Conservation (phyloP, 2,329 filamentous ascomycete genomes). For the Trichothecium roseum region DNA sequence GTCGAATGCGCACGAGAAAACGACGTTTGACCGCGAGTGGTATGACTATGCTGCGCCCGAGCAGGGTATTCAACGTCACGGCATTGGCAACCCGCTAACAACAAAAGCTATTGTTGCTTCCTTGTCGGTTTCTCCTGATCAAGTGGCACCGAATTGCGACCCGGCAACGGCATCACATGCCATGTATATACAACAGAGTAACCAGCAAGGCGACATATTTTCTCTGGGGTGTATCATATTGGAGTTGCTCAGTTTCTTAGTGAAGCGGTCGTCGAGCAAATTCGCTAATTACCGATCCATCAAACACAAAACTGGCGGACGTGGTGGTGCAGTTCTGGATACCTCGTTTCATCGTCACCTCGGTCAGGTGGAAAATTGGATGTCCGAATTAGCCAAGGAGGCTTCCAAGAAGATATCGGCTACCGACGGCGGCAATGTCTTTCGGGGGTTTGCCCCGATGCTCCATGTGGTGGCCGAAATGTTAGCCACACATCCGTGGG, state of each 20-base stretch:
- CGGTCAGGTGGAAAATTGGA: constrained; percentile 59
- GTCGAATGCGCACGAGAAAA: constrained; percentile 30
- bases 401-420: constrained; percentile 33
- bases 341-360: constrained; percentile 64
- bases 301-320: constrained; percentile 48
- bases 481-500: constrained; percentile 39
- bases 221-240: constrained; percentile 64
- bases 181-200: neutral
- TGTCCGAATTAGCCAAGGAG: constrained; percentile 49
- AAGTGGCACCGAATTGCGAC: constrained; percentile 30
- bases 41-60: constrained; percentile 70
- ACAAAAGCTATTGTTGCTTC: constrained; percentile 18
- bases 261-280: constrained; percentile 56
- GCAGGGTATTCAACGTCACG: constrained; percentile 36
- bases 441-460: constrained; percentile 40
- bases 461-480: constrained; percentile 43
- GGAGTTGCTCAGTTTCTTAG: constrained; percentile 57
- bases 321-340: constrained; percentile 53
- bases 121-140: constrained; percentile 23
- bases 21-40: constrained; percentile 52
- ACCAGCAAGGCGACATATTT: constrained; percentile 57
- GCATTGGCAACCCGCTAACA: constrained; percentile 21
- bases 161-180: constrained; percentile 12
- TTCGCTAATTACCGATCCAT: constrained; percentile 57
- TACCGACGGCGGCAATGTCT: constrained; percentile 31